phyloP scores from a whole-genome alignment of 148 eudicot species.

The Euryodendron excelsum region DNA sequence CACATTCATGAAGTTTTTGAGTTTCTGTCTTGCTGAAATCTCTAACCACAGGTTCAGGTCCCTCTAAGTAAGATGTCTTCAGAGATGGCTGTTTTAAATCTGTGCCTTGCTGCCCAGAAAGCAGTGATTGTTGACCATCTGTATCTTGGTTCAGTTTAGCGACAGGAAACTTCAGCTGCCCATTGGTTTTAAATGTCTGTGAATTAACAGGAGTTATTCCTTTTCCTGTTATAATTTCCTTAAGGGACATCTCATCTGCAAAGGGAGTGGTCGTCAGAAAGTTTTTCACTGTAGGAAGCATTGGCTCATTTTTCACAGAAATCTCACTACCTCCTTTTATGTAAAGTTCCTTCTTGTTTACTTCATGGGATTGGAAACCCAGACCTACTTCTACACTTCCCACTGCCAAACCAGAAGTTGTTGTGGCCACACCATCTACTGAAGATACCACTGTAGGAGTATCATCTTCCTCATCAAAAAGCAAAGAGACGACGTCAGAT shows the following conservation, averaged over 20 bases:
- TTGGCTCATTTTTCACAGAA: constrained; percentile 22
- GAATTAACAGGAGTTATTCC: constrained; percentile 22
- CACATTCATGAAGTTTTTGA: constrained; percentile 21
- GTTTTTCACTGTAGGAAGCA: constrained; percentile 15
- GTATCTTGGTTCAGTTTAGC: constrained; percentile 19
- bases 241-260: constrained; percentile 19
- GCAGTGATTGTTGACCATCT: constrained; percentile 16
- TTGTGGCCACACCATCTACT: constrained; percentile 18
- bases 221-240: constrained; percentile 22
- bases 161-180: constrained; percentile 24
- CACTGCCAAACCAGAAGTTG: constrained; percentile 24
- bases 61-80: constrained; percentile 22
- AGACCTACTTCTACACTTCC: constrained; percentile 21
- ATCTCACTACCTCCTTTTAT: no score
- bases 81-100: constrained; percentile 19
- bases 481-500: constrained; percentile 25
- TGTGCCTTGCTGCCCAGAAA: constrained; percentile 19
- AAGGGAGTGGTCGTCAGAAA: constrained; percentile 8
- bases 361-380: constrained; percentile 16
- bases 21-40: constrained; percentile 21
- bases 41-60: constrained; percentile 15
- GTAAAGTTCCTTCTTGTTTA: constrained; percentile 32
- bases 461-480: constrained; percentile 45
- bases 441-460: constrained; percentile 25
- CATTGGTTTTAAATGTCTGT: constrained; percentile 23